Percentiles rank a stretch among this genome's conserved stretches.
Evolutionary conservation across 2,329 filamentous ascomycete species (phyloP).

Genomic region (Fusarium nygamai): DNA sequence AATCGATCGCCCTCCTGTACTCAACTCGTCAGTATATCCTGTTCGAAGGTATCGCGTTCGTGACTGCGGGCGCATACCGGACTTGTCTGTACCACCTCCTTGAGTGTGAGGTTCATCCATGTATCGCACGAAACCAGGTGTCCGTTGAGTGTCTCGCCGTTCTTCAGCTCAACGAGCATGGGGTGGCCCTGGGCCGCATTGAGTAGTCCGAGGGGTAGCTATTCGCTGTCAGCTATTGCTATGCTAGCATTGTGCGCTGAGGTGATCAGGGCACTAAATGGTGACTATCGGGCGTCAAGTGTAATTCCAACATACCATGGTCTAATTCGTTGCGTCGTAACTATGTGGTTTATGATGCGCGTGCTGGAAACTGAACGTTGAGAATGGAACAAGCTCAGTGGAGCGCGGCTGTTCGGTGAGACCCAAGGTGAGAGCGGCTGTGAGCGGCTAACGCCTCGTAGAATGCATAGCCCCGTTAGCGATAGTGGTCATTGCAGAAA

Average conservation of each 20-base stretch:
- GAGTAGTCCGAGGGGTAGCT: conserved; percentile 83
- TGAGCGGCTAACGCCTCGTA: conserved; percentile 22
- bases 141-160: conserved; percentile 96
- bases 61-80: conserved; percentile 61
- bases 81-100: conserved; percentile 96
- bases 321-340: conserved; percentile 32
- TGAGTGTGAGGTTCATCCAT: conserved; percentile 99
- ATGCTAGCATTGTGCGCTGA: conserved; percentile 6
- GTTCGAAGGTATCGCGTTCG: background rate
- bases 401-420: conserved; percentile 42
- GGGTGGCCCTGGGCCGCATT: conserved; percentile 97
- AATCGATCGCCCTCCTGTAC: conserved; percentile 91
- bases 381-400: conserved; percentile 41
- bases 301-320: conserved; percentile 37
- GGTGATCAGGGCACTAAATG: background rate
- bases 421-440: conserved; percentile 29
- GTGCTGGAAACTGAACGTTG: conserved; percentile 37
- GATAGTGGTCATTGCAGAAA: background rate
- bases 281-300: background rate
- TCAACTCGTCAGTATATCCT: conserved; percentile 21
- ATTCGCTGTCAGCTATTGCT: conserved; percentile 38
- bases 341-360: conserved; percentile 37
- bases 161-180: conserved; percentile 97
- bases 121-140: conserved; percentile 97
- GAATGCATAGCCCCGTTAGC: conserved; percentile 42